phyloP scores from a whole-genome alignment of 1,284 basidiomycete genomes.

The Heterobasidion parviporum region DNA sequence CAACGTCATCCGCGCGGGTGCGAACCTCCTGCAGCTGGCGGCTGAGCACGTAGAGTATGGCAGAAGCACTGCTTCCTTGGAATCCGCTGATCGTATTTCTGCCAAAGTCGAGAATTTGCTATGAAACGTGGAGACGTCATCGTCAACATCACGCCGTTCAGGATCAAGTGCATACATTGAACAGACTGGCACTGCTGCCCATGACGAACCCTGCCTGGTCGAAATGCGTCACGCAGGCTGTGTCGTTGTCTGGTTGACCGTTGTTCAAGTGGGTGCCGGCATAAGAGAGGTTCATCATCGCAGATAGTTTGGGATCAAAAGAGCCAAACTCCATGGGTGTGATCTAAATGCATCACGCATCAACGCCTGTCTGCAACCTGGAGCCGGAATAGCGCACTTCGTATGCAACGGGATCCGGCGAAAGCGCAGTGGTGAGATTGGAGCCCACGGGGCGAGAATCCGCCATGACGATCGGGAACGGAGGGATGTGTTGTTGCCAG shows the following conservation, averaged over 20 bases:
- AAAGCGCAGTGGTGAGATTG: conserved; percentile 31
- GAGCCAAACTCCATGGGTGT: conserved; percentile 61
- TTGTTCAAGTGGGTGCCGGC: conserved; percentile 50
- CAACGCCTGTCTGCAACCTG: not conserved
- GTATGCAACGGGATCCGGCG: conserved; percentile 46
- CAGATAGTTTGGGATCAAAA: conserved; percentile 56
- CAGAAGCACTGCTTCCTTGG: conserved; percentile 26
- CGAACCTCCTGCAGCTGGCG: conserved; percentile 39
- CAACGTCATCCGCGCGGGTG: conserved; percentile 50
- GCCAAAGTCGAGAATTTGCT: conserved; percentile 43
- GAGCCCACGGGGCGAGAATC: conserved; percentile 43
- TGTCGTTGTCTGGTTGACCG: conserved; percentile 38
- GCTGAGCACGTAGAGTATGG: conserved; percentile 35
- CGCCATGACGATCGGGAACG: conserved; percentile 51
- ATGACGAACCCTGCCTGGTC: conserved; percentile 61
- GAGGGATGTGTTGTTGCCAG: conserved; percentile 37
- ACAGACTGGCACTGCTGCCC: conserved; percentile 56
- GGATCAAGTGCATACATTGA: conserved; percentile 37
- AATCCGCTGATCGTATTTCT: conserved; percentile 34
- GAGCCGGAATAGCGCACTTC: conserved; percentile 31
- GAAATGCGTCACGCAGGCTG: conserved; percentile 54
- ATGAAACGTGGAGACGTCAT: not conserved
- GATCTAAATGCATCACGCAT: conserved; percentile 29
- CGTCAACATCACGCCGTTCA: not conserved
- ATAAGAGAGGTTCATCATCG: conserved; percentile 51